phyloP scores from a whole-genome alignment of 345 rosid species.

The Trapa incisa region DNA sequence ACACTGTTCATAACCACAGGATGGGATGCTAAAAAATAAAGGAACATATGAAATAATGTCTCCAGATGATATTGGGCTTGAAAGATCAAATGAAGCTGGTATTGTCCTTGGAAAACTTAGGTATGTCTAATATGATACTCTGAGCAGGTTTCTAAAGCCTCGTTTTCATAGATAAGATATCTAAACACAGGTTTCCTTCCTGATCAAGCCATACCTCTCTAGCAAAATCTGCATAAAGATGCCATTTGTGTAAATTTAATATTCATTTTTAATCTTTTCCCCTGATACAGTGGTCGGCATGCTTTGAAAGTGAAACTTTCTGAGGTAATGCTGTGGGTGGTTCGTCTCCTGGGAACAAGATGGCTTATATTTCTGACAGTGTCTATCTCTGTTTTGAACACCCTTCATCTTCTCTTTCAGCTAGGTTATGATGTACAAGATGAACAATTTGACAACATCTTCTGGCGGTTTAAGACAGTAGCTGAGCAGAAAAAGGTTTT shows the following conservation, averaged over 20 bases:
- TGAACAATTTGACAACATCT: conserved; percentile 54
- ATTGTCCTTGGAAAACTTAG: conserved; percentile 94
- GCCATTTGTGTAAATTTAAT: background rate
- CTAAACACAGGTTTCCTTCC: background rate
- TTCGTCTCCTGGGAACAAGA: background rate
- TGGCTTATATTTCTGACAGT: background rate
- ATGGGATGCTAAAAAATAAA: conserved; percentile 93
- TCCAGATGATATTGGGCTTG: conserved; percentile 88
- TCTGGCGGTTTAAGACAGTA: conserved; percentile 84
- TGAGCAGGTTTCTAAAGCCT: background rate
- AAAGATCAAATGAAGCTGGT: conserved; percentile 71
- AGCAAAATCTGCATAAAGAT: background rate
- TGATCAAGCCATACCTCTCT: background rate
- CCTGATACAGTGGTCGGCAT: conserved; percentile 72
- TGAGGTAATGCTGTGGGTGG: conserved; percentile 36
- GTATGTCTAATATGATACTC: conserved; percentile 16
- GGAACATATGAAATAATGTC: conserved; percentile 82
- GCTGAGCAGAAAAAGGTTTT: conserved; percentile 87
- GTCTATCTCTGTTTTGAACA: background rate
- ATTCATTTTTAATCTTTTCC: background rate
- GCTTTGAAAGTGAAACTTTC: conserved; percentile 63
- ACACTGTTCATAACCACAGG: conserved; percentile 30
- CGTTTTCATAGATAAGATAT: background rate
- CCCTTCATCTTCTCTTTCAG: conserved; percentile 23
- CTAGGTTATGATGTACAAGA: conserved; percentile 76